Base-by-base conservation (phyloP, 306 rosid genomes). In the Argentina anserina region DNA sequence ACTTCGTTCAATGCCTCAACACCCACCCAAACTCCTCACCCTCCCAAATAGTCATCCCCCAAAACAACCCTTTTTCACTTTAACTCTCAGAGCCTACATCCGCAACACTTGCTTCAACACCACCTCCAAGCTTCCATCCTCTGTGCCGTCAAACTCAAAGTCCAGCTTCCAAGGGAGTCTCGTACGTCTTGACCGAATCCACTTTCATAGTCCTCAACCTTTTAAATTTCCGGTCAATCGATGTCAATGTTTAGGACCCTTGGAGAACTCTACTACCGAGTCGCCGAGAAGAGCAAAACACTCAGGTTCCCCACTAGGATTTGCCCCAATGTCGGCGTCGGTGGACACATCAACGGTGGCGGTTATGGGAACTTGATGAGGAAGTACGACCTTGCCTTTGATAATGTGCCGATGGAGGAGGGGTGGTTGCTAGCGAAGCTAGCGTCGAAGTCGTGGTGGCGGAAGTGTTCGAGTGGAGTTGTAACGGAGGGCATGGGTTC, bases 281-380 rank as follows among this genome's bases (percentile, higher is more conserved):
- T 92, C 40, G 84, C 89, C 86, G 83, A 88, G 75, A 80, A 81
- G 74, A 87, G 93, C 36, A 83, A 87, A 64, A 75, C 82, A 10
- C 93, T 75, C 14, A 96, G 86, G 41, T 89, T 84, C 69, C 93
- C 98, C 4, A 87, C 90, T 0, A 92, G 98, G 39, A 63, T 87
- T 20, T 87, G 97, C 18, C 88, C 87, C 10, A 89, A 92, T 1
- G 92, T 93, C 1, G 98, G 93, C 21, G 86, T 84, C 10, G 98
- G 98, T 9, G 97, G 98, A 10, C 97, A 93, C 36, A 23, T 93
- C 33, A 86, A 83, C 68, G 93, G 96, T 6, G 97, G 97, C 55
- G 98, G 98, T 9, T 93, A 93, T 39, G 97, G 97, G 0, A 86
- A 75, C 50, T 69, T 93, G 89, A 10, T 93, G 25, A 86, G 97